Evolutionary conservation across 257 asterid genomes (phyloP), one percentile per base, ranked within the genome.

Genomic region (Agastache rugosa): DNA sequence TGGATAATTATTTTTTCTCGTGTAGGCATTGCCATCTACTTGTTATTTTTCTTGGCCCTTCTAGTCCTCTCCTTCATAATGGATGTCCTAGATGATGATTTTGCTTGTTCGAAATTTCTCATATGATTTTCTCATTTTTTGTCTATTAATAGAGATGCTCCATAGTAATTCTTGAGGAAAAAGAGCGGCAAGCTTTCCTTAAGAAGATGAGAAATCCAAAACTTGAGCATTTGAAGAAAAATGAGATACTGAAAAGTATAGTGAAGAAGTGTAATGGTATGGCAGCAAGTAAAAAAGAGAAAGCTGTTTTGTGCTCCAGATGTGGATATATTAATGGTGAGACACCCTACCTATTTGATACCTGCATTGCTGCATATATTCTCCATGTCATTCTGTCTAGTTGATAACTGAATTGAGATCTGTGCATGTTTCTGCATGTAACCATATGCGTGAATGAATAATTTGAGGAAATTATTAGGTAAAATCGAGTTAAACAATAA

Each of bases 271-370:
- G 97, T 76, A 92, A 83, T 80, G 65, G 86, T 35, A 58, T 88
- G 87, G 81, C 84, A 74, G 85, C 77, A 48, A 79, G 83, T 75
- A 85, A 53, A 83, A 87, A 72, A 72, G 73, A 53, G 84, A 87
- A 72, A 72, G 73, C 81, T 50, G 81, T 70, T 15, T 59, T 59
- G 80, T 94, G 99, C 83, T 66, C 87, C 67, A 88, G 87, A 78
- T 94, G 99, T 62, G 92, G 91, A 79, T 83, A 84, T 77, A 50
- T 77, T 64, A 94, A 90, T 84, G 99, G 97, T 94, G 35, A 78
- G 93, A 37, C 76, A 69, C 64, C 75, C 68, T 61, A 62, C 29
- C 74, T 54, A 22, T 23, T 60, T 3, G 15, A 63, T 12, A 67
- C 23, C 20, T 23, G 5, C 63, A 16, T 42, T 53, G 34, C 44